Evolutionary conservation across 164 flowering plant genomes (phyloP), one percentile per base, ranked within the genome.

Genomic region (Platanus orientalis): DNA sequence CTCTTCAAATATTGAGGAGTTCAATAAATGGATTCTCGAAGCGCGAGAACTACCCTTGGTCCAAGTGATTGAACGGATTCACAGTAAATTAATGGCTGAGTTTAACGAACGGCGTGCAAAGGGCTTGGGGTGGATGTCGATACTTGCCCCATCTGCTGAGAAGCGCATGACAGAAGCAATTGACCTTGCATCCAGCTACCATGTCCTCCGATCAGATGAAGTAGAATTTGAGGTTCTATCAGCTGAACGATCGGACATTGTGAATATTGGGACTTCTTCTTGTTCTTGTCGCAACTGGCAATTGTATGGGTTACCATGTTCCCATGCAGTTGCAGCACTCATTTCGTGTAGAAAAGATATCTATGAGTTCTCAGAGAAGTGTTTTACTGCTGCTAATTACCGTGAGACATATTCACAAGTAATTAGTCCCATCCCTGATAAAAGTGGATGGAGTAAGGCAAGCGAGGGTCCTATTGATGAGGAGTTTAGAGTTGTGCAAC

Each of bases 251-350:
- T 82, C 95, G 30, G 71, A 84, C 40, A 85, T 91, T 55, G 97
- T 91, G 65, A 83, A 91, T 56, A 84, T 88, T 13, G 81, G 87
- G 26, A 78, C 66, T 7, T 83, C 53, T 51, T 57, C 66, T 34
- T 91, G 97, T 65, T 84, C 90, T 16, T 91, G 97, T 63, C 86
- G 93, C 7, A 84, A 80, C 36, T 91, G 97, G 97, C 95, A 88
- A 66, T 73, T 91, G 11, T 71, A 78, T 71, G 90, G 93, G 5
- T 58, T 87, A 49, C 97, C 97, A 25, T 91, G 97, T 59, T 80
- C 93, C 0, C 97, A 88, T 73, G 91, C 88, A 49, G 90, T 79
- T 49, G 97, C 97, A 23, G 91, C 97, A 30, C 74, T 91, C 12
- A 54, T 84, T n/a, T 86, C 87, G 1, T 85, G 86, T 51, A 68